Evolutionary conservation across 768 basidiomycete genomes (phyloP).

Genomic region (Suillus ampliporus): DNA sequence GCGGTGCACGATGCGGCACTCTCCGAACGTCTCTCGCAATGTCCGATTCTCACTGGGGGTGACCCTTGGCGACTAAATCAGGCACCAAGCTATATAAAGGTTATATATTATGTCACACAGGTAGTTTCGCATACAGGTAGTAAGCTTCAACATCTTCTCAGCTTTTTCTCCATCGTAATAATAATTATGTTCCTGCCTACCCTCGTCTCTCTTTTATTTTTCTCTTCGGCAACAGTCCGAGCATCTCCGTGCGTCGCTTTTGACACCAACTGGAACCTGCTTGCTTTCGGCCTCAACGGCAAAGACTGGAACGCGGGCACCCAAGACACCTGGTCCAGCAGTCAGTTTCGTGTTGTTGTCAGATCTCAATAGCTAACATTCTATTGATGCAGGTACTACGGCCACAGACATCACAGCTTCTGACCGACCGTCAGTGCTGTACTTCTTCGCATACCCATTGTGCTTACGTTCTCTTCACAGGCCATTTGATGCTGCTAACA

Average conservation of each 20-base stretch:
- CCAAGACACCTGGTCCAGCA: constrained; percentile 69
- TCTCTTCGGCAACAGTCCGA: constrained; percentile 41
- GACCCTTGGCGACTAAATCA: too few relatives aligned
- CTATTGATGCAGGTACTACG: constrained; percentile 29
- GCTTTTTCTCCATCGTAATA: constrained; percentile 10
- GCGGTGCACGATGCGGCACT: too few relatives aligned
- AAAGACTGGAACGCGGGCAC: constrained; percentile 86
- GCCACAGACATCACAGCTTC: constrained; percentile 72
- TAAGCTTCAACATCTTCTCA: too few relatives aligned
- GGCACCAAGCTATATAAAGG: too few relatives aligned
- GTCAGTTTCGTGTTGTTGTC: constrained; percentile 32
- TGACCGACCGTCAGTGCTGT: constrained; percentile 72
- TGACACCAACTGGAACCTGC: constrained; percentile 81
- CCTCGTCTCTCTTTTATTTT: constrained; percentile 59
- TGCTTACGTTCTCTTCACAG: constrained; percentile 37
- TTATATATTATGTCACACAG: too few relatives aligned
- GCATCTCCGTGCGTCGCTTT: constrained; percentile 75
- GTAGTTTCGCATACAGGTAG: too few relatives aligned
- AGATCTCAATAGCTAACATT: constrained; percentile 6
- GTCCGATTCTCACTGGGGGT: too few relatives aligned
- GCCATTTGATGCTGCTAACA: constrained; percentile 65
- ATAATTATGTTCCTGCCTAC: constrained; percentile 46
- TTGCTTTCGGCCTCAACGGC: constrained; percentile 82
- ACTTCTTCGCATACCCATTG: constrained; percentile 10
- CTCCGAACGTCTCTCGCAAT: too few relatives aligned